These are phyloP conservation scores for Nitzschia sp. DNA, from an alignment of 108 stramenopile genomes.

Conservation along the genomic window DNA sequence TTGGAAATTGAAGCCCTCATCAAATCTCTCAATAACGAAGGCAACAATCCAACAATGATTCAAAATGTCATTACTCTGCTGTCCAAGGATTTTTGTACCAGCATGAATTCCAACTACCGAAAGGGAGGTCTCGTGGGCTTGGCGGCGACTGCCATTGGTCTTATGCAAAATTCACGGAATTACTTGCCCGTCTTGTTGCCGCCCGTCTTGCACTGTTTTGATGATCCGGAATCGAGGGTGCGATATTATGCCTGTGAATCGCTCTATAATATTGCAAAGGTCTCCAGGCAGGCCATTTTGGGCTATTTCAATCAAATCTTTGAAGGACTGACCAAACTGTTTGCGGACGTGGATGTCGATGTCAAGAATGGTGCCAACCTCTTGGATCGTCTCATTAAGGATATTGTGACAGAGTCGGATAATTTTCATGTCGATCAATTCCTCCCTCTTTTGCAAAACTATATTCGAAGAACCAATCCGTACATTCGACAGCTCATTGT, in stretches of 20 bases:
- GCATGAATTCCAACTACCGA: conserved; percentile 96
- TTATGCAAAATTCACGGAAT: conserved; percentile 68
- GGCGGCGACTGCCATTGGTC: conserved; percentile 95
- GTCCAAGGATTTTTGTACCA: conserved; percentile 95
- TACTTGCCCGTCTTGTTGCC: conserved; percentile 88
- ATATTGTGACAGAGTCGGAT: conserved; percentile 94
- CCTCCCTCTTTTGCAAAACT: conserved; percentile 94
- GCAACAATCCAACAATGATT: conserved; percentile 76
- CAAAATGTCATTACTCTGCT: conserved; percentile 83
- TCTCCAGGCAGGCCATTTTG: conserved; percentile 84
- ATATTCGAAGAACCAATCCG: conserved; percentile 93
- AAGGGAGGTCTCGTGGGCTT: conserved; percentile 98
- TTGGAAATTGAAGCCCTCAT: conserved; percentile 95
- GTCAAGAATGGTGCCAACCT: conserved; percentile 98
- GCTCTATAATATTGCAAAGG: conserved; percentile 98
- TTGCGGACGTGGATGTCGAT: conserved; percentile 96
- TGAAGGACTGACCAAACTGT: conserved; percentile 94
- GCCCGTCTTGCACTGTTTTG: conserved; percentile 97
- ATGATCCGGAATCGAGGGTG: conserved; percentile 96
- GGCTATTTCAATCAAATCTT: conserved; percentile 94
- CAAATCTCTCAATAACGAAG: conserved; percentile 84
- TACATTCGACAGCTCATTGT: conserved; percentile 97
- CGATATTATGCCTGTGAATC: conserved; percentile 98
- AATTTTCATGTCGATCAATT: conserved; percentile 95
- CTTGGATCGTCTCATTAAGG: conserved; percentile 93